These are phyloP conservation scores for Handroanthus guayacan DNA, from an alignment of 257 asterid genomes.

Conservation along the genomic window DNA sequence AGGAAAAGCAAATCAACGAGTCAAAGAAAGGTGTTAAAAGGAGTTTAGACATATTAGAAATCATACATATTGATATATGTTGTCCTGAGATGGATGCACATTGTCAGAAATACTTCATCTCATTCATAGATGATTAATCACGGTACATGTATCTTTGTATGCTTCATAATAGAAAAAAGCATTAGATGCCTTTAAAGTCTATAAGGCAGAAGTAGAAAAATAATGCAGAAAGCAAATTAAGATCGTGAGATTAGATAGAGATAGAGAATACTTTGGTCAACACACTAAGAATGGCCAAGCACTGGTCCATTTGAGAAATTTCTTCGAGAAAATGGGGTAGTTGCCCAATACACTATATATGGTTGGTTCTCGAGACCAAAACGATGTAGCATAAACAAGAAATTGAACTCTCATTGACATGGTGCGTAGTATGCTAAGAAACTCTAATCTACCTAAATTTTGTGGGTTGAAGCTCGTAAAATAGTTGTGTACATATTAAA, in stretches of 20 bases:
- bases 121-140: conserved; percentile 31
- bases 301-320: conserved; percentile 3
- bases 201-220: conserved; percentile 20
- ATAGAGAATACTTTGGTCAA: conserved; percentile 10
- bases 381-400: no score
- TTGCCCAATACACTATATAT: conserved; percentile 19
- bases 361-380: not conserved
- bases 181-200: conserved; percentile 21
- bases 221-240: conserved; percentile 17
- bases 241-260: conserved; percentile 25
- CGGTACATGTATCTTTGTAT: conserved; percentile 26
- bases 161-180: not conserved
- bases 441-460: no score
- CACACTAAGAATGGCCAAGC: conserved; percentile 22
- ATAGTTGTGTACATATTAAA: no score
- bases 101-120: not conserved
- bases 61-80: conserved; percentile 6
- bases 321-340: conserved; percentile 9
- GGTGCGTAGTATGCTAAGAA: no score
- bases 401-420: no score
- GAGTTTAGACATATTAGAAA: not conserved
- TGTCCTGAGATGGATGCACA: not conserved
- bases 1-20: not conserved
- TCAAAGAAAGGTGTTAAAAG: not conserved
- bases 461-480: no score